Base-by-base conservation (phyloP, 495 filamentous ascomycete genomes). In the Aspergillus saccharolyticus region DNA sequence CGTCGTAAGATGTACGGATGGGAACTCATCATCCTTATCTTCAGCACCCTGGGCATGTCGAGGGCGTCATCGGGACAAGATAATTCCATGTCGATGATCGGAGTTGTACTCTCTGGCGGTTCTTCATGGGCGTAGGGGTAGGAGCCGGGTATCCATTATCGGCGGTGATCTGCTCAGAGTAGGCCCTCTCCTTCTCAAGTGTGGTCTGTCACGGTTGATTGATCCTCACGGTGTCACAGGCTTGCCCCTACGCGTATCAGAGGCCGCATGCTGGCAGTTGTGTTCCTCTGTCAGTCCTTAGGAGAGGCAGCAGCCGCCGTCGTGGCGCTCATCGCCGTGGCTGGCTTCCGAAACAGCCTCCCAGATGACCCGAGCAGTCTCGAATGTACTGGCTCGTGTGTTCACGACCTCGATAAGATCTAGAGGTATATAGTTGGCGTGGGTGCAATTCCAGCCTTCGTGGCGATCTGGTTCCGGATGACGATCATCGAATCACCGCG, bases 121-220 rank as follows among this genome's bases (percentile, higher is more conserved):
- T 77, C 46, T 55, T 73, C 21, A 62, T 75, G 54, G 70, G 72
- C 0, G 52, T 71, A 17, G 69, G 77, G 4, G 69, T 80, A 12
- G 77, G 77, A 3, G 76, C 66, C 0, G 78, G 78, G 44, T 78
- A 79, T 55, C 77, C 75, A 14, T 66, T 78, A 14, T 73, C 65
- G 52, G 78, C 80, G 1, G 74, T 82, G n/a, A 82, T 85, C 33
- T 80, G 76, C 12, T 70, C 78, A 1, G 81, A 85, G 65, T 84
- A 53, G 52, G 12, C 1, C 39, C 21, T 17, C 42, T 1, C 39
- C 20, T 49, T 49, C 7, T 3, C n/a, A n/a, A n/a, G n/a, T 45
- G 12, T 42, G n/a, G 30, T 4, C 15, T 12, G 20, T 18, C 3
- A 0, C 14, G 9, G 18, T 20, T 19, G 28, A 1, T 39, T 14